A percentile compares a stretch with the other conserved stretches of the same genome.
phyloP scores from a whole-genome alignment of 2,329 filamentous ascomycete species.

The Ascochyta clinopodiicola region DNA sequence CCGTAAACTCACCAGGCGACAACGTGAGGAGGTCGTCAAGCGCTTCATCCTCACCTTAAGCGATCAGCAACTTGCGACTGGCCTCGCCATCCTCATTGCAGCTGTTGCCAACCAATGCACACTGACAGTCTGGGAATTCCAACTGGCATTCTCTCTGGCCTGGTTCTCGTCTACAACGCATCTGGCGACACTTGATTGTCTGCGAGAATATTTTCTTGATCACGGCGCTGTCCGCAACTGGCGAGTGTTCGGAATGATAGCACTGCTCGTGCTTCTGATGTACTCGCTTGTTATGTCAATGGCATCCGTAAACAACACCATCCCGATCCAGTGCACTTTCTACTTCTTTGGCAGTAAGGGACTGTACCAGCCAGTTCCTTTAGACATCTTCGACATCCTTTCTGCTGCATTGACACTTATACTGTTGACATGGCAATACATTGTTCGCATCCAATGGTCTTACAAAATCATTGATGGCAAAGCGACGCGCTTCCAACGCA shows the following conservation, averaged over 20 bases:
- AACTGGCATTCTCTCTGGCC: conserved; percentile 24
- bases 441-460: conserved; percentile 4
- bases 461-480: background rate
- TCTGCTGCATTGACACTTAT: conserved; percentile 2
- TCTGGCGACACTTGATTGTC: conserved; percentile 25
- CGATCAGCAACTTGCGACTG: conserved; percentile 32
- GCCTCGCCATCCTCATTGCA: conserved; percentile 28
- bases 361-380: background rate
- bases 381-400: background rate
- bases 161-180: conserved; percentile 36
- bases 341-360: conserved; percentile 1
- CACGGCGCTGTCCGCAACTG: conserved; percentile 18
- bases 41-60: conserved; percentile 35
- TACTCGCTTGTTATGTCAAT: conserved; percentile 3
- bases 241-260: conserved; percentile 16
- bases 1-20: conserved; percentile 12
- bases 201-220: conserved; percentile 23
- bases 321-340: conserved; percentile 15
- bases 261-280: conserved; percentile 9
- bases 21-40: conserved; percentile 23
- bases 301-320: conserved; percentile 6
- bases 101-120: conserved; percentile 26
- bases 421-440: conserved; percentile 5
- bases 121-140: conserved; percentile 22
- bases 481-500: conserved; percentile 3